Evolutionary conservation across 108 stramenopile genomes (phyloP).

Genomic region (Fistulifera pelliculosa): DNA sequence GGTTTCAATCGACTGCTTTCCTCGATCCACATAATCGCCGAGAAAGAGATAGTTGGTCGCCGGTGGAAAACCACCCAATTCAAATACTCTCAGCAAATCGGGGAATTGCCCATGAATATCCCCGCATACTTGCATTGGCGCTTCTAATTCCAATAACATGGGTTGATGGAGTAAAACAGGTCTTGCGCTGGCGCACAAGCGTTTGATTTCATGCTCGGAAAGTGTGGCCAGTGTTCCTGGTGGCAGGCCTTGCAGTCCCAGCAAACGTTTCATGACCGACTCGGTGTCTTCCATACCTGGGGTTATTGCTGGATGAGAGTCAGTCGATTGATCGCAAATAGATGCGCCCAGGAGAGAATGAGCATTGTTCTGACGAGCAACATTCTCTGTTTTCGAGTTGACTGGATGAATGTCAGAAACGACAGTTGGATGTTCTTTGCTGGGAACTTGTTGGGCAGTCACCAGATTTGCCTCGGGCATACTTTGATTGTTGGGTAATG

Average conservation of each 20-base stretch:
- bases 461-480: too few relatives aligned
- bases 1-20: slow-evolving; percentile 85
- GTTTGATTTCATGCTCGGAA: slow-evolving; percentile 72
- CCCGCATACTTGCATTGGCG: slow-evolving; percentile 90
- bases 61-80: slow-evolving; percentile 74
- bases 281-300: too few relatives aligned
- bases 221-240: slow-evolving; percentile 69
- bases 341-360: too few relatives aligned
- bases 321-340: too few relatives aligned
- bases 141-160: slow-evolving; percentile 89
- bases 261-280: slow-evolving; percentile 28
- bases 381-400: too few relatives aligned
- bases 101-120: slow-evolving; percentile 87
- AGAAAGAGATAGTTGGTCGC: slow-evolving; percentile 64
- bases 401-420: too few relatives aligned
- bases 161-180: slow-evolving; percentile 86
- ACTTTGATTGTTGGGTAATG: too few relatives aligned
- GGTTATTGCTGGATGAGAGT: too few relatives aligned
- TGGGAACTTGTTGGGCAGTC: too few relatives aligned
- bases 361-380: too few relatives aligned
- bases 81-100: slow-evolving; percentile 75
- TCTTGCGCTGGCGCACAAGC: slow-evolving; percentile 58
- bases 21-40: slow-evolving; percentile 91
- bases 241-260: slow-evolving; percentile 62
- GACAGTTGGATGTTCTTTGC: too few relatives aligned